Evolutionary conservation across 1,284 basidiomycete species (phyloP), one percentile per base, ranked within the genome.

Genomic region (Moesziomyces globuligerus): DNA sequence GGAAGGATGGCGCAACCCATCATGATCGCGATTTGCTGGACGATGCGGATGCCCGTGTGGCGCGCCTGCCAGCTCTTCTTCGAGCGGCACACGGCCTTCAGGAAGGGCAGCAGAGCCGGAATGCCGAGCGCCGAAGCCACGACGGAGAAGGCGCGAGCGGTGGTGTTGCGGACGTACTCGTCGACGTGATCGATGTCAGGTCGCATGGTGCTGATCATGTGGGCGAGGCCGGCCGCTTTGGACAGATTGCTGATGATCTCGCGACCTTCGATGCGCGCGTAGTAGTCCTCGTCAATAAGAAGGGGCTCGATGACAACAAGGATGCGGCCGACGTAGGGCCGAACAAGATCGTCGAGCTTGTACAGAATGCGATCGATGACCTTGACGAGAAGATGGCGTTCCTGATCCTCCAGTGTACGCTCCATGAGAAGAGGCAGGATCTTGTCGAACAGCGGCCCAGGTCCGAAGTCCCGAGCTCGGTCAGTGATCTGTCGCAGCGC

Each of bases 131-230:
- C 96, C 1, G 94, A 98, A 4, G 96, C 95, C 52, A 99, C 96
- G 59, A 98, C 96, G 23, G 95, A 96, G 86, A 99, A 98, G 3
- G 96, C 96, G 74, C 96, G 90, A 34, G 96, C 95, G 9, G 96
- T 99, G 32, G 96, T 98, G 84, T 98, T 99, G 65, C 96, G 92
- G 23, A 98, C 95, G 76, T 98, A 98, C 84, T 99, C 96, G 83
- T 99, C 96, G 39, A 95, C 94, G 79, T 98, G 95, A 84, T 99
- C 95, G 74, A 99, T 98, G 86, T 99, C 95, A 3, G 96, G 96
- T 77, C 95, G 91, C 95, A 99, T 98, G 20, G 95, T 98, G 34
- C 95, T 98, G 79, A 99, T 98, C 96, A 99, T 98, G 84, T 98
- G 96, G 3, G 95, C 96, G 21, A 98, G 89, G 84, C 96, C 95